These are phyloP conservation scores for Lachancea quebecensis DNA, from an alignment of 805 yeast genomes.

Conservation along the genomic window DNA sequence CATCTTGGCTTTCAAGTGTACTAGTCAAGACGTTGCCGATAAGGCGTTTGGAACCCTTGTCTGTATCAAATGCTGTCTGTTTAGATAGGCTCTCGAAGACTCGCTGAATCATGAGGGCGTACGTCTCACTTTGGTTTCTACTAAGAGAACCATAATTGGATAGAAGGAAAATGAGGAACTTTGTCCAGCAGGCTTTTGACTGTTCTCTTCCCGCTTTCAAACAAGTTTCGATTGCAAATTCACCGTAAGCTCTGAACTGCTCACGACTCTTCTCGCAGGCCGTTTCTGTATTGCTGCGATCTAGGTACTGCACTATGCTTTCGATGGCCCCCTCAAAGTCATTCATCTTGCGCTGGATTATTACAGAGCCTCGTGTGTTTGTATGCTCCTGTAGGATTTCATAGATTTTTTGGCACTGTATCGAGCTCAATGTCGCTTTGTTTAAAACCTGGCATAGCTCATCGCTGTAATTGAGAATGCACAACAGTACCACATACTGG, in stretches of 20 bases:
- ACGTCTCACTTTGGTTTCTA: conserved; percentile 7
- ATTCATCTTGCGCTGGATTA: conserved; percentile 14
- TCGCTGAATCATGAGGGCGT: conserved; percentile 15
- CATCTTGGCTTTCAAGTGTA: conserved; percentile 45
- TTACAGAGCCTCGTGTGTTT: conserved; percentile 17
- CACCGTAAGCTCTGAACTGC: too few species aligned
- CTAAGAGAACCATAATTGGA: conserved; percentile 9
- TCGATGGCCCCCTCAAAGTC: conserved; percentile 16
- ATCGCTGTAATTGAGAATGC: conserved; percentile 8
- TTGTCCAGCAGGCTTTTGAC: conserved; percentile 20
- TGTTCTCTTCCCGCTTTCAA: neutral
- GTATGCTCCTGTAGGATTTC: conserved; percentile 7
- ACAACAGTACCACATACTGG: conserved; percentile 15
- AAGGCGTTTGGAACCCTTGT: conserved; percentile 28
- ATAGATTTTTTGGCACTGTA: conserved; percentile 11
- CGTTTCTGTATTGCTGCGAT: too few species aligned
- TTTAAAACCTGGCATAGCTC: conserved; percentile 16
- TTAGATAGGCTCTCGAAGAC: conserved; percentile 20
- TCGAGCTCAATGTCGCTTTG: conserved; percentile 10
- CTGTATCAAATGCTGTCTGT: conserved; percentile 10
- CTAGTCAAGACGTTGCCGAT: conserved; percentile 49
- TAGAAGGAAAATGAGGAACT: conserved; percentile 19
- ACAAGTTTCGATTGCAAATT: conserved; percentile 12
- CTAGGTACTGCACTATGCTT: conserved; percentile 14
- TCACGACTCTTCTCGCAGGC: too few species aligned